Evolutionary conservation across 192 early-diverging fungal species (phyloP).

Genomic region (Gryganskiella cystojenkinii): DNA sequence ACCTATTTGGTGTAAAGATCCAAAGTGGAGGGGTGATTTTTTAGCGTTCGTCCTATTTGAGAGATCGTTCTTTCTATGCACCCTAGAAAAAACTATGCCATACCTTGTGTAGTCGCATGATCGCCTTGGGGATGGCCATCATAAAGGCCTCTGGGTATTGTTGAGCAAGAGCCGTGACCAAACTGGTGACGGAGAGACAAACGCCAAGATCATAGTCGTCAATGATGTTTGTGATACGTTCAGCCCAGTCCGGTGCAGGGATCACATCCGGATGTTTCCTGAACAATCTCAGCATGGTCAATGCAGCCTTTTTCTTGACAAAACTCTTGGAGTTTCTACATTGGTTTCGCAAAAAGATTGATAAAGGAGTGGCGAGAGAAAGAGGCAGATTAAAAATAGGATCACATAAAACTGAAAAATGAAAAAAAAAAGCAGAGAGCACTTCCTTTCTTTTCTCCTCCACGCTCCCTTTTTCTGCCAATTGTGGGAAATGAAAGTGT

Average conservation of each 20-base stretch:
- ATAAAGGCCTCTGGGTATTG: slow-evolving; percentile 85
- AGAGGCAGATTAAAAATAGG: slow-evolving; percentile 32
- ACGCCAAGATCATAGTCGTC: slow-evolving; percentile 94
- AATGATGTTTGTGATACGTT: slow-evolving; percentile 82
- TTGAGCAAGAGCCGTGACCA: slow-evolving; percentile 93
- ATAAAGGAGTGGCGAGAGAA: neutral
- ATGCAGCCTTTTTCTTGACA: slow-evolving; percentile 97
- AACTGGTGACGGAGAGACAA: slow-evolving; percentile 80
- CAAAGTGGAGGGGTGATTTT: too few relatives aligned
- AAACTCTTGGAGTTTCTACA: slow-evolving; percentile 78
- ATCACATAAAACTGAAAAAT: slow-evolving; percentile 16
- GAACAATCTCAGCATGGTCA: slow-evolving; percentile 90
- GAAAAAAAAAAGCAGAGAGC: slow-evolving; percentile 38
- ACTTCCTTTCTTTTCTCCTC: slow-evolving; percentile 1
- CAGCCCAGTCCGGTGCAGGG: slow-evolving; percentile 88
- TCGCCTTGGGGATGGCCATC: slow-evolving; percentile 80
- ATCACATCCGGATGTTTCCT: slow-evolving; percentile 92
- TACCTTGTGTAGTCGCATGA: slow-evolving; percentile 84
- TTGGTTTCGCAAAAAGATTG: neutral
- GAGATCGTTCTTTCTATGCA: too few relatives aligned
- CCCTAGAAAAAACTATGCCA: neutral
- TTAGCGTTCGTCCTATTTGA: slow-evolving; percentile 1
- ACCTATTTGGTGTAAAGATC: slow-evolving; percentile 63
- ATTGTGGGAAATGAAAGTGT: slow-evolving; percentile 7
- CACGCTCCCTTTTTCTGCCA: neutral